These are phyloP conservation scores for Rhodotorula sp. DNA, from an alignment of 1,284 basidiomycete species.

Conservation along the genomic window DNA sequence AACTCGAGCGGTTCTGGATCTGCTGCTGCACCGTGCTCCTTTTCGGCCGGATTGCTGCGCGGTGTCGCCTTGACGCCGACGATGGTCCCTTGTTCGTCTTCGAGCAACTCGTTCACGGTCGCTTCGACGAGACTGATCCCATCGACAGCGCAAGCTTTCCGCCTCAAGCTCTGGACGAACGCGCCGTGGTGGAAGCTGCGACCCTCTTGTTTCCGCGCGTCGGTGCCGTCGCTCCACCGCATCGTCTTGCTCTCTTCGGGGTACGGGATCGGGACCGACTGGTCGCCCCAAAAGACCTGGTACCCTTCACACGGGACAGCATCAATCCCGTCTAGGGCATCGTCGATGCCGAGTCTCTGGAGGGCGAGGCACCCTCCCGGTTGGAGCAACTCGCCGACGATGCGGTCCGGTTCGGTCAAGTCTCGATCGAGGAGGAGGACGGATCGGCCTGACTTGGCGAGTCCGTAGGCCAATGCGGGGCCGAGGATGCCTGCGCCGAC, in stretches of 20 bases:
- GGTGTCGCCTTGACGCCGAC: constrained; percentile 63
- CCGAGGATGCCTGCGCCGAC: constrained; percentile 89
- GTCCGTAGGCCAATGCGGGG: constrained; percentile 59
- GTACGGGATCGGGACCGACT: constrained; percentile 82
- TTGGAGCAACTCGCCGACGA: constrained; percentile 95
- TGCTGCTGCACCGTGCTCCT: background rate
- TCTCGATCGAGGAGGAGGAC: constrained; percentile 84
- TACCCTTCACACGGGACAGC: constrained; percentile 84
- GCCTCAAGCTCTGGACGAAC: constrained; percentile 77
- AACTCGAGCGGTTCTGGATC: constrained; percentile 45
- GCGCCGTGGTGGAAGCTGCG: constrained; percentile 92
- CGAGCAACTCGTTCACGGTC: constrained; percentile 71
- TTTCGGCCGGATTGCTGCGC: constrained; percentile 45
- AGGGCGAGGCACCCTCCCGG: constrained; percentile 85
- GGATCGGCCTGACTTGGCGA: constrained; percentile 52
- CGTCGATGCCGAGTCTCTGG: constrained; percentile 68
- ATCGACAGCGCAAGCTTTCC: constrained; percentile 57
- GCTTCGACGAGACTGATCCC: constrained; percentile 73
- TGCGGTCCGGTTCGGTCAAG: constrained; percentile 86
- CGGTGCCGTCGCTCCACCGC: constrained; percentile 33
- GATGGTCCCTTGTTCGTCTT: constrained; percentile 51
- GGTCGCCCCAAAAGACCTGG: constrained; percentile 65
- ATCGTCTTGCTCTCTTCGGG: constrained; percentile 62
- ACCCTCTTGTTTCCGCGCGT: constrained; percentile 54
- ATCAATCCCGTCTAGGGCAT: constrained; percentile 80